Evolutionary conservation across 495 filamentous ascomycete genomes (phyloP).

Genomic region (Letharia columbiana): DNA sequence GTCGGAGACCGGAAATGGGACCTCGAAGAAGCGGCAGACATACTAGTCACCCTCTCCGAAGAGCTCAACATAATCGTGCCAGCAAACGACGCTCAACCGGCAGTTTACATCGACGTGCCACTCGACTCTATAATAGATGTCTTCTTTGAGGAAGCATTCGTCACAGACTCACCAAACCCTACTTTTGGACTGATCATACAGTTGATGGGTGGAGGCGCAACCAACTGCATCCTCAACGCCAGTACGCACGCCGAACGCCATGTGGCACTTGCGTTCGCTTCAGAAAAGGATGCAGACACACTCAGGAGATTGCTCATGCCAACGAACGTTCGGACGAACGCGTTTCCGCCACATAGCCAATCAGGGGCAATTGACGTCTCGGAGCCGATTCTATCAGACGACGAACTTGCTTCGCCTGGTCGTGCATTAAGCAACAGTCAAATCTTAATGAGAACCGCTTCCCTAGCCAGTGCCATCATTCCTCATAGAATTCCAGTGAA

Average conservation of each 20-base stretch:
- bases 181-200: constrained; percentile 5
- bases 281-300: neutral
- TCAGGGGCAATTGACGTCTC: constrained; percentile 2
- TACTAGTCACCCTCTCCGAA: constrained; percentile 19
- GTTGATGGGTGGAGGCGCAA: neutral
- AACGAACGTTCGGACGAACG: neutral
- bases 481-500: neutral
- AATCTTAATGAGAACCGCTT: neutral
- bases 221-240: constrained; percentile 13
- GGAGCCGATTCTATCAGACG: neutral
- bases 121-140: constrained; percentile 2
- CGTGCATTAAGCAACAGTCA: neutral
- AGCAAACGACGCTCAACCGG: neutral
- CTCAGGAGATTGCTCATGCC: neutral
- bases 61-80: constrained; percentile 23
- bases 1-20: constrained; percentile 9
- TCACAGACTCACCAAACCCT: neutral
- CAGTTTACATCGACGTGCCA: constrained; percentile 24
- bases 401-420: neutral
- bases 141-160: neutral
- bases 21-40: constrained; percentile 11
- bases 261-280: neutral
- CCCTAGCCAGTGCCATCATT: neutral
- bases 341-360: neutral
- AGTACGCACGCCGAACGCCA: neutral